Evolutionary conservation across 805 yeast species (phyloP).

Genomic region (Starmerella kuoi): DNA sequence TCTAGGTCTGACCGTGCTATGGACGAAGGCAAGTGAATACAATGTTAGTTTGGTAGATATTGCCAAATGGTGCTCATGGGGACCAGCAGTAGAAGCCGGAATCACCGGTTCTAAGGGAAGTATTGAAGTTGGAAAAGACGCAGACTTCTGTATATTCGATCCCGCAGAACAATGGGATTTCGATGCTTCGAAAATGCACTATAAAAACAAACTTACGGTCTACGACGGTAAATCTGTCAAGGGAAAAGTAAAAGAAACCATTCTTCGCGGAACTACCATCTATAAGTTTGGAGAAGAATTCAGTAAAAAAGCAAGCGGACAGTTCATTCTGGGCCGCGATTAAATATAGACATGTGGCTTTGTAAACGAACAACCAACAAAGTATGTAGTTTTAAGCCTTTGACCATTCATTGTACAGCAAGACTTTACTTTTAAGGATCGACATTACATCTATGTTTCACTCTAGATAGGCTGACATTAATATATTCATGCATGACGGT

Average conservation of each 20-base stretch:
- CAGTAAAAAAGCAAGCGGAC: constrained; percentile 12
- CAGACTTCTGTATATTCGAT: constrained; percentile 78
- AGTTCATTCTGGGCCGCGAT: constrained; percentile 18
- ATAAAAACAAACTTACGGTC: constrained; percentile 82
- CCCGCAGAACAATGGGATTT: constrained; percentile 39
- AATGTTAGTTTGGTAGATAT: constrained; percentile 46
- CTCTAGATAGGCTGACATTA: no score
- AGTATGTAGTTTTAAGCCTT: no score
- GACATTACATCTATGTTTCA: no score
- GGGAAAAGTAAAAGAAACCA: constrained; percentile 71
- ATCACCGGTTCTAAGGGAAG: constrained; percentile 59
- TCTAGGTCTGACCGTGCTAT: constrained; percentile 68
- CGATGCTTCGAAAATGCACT: constrained; percentile 34
- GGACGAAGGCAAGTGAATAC: constrained; percentile 48
- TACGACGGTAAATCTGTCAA: constrained; percentile 56
- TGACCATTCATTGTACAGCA: no score
- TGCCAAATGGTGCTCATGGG: constrained; percentile 64
- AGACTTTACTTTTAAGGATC: no score
- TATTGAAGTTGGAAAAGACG: constrained; percentile 66
- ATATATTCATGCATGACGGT: background rate
- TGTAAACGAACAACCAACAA: no score
- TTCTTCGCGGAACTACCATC: constrained; percentile 62
- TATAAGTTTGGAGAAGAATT: constrained; percentile 32
- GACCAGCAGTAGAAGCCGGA: constrained; percentile 81
- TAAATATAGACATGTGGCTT: background rate